Base-by-base conservation (phyloP, 169 alveolate species). In the Plasmodium ovale region DNA sequence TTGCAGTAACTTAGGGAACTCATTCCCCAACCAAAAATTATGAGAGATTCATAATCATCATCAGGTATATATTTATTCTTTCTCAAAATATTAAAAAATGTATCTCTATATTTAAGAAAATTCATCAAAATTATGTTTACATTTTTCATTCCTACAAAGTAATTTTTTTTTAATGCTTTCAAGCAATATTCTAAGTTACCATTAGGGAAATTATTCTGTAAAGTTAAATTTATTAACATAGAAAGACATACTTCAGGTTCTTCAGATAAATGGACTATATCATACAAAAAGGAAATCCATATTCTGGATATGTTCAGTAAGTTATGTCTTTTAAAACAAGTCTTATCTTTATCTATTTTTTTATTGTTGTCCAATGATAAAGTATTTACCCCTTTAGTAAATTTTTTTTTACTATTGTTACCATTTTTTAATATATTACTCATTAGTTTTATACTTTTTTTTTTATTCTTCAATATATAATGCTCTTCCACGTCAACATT, bases 1-100 rank as follows among this genome's bases (percentile, higher is more conserved):
- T 79, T 79, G 14, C 89, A 54, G 29, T 64, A 79, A 49, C 70
- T 64, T 65, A 79, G 56, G 51, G 65, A 49, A 53, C 89, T 58
- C 33, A 79, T 31, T 25, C 89, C 82, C 89, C 89, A 79, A 51
- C 72, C 82, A 58, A 59, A 79, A 25, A 64, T 53, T n/a, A 79
- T 79, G 6, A 54, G 42, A 39, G 35, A 25, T 42, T 64, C 89
- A 68, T 79, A 68, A 54, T 39, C 58, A 6, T 33, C 33, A n/a
- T 31, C 19, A 21, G 19, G 59, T 51, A 47, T 21, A 19, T 65
- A 64, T 14, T 42, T 51, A 16, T 71, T 53, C 44, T 65, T 44
- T 19, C n/a, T 42, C 33, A 79, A 27, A 12, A 51, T 67, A 19
- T 68, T 53, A 10, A 79, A 35, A 49, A 79, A 79, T 44, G 62